These are phyloP conservation scores for Byssochlamys sp. DNA, from an alignment of 2,329 filamentous ascomycete species.

Conservation along the genomic window DNA sequence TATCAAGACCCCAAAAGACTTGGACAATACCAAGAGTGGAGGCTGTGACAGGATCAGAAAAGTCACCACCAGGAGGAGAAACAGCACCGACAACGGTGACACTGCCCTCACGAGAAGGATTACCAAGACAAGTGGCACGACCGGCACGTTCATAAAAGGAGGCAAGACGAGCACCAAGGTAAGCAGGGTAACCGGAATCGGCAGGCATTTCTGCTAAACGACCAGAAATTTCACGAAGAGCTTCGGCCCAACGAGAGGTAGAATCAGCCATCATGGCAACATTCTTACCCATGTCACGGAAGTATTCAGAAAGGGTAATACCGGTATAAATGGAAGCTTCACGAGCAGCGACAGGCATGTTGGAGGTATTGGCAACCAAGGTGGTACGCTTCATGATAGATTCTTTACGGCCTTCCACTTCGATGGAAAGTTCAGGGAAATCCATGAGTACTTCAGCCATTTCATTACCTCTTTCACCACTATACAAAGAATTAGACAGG, in stretches of 20 bases:
- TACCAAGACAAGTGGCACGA: conserved; percentile 73
- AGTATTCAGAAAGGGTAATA: conserved; percentile 92
- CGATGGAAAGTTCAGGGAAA: conserved; percentile 93
- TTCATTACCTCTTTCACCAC: conserved; percentile 92
- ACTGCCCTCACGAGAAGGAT: conserved; percentile 77
- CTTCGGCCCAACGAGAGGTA: conserved; percentile 94
- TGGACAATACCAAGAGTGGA: conserved; percentile 94
- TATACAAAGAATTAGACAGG: too few species aligned
- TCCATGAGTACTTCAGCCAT: conserved; percentile 99
- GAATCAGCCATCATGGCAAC: conserved; percentile 99
- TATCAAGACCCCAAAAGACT: conserved; percentile 99
- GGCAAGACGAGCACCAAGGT: conserved; percentile 89
- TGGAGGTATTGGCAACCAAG: conserved; percentile 96
- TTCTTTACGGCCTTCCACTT: conserved; percentile 86
- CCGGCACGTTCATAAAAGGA: conserved; percentile 99
- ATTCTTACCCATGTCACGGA: conserved; percentile 90
- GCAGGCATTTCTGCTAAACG: conserved; percentile 99
- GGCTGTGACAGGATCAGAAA: conserved; percentile 92
- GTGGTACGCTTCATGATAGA: conserved; percentile 99
- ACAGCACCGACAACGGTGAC: conserved; percentile 97
- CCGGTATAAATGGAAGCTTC: conserved; percentile 98
- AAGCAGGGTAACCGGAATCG: conserved; percentile 98
- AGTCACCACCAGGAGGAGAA: conserved; percentile 94
- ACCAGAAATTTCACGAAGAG: conserved; percentile 94
- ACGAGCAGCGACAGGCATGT: conserved; percentile 97